Conservation (phyloP, 345 rosid genomes). For the Capsella bursapastoris region DNA sequence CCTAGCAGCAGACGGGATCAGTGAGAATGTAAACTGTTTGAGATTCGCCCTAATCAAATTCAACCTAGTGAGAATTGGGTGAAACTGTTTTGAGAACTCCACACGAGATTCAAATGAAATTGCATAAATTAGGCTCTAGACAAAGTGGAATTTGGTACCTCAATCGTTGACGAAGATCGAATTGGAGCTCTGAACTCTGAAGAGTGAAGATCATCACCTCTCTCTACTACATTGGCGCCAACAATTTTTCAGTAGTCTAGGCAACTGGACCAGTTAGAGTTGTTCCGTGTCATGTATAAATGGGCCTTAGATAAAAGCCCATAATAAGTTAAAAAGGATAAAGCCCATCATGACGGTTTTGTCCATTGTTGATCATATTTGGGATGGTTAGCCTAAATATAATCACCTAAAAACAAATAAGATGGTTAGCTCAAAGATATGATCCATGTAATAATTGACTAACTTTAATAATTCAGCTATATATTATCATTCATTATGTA, state of each 20-base stretch:
- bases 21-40: neutral
- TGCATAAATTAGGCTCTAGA: neutral
- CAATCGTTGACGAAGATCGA: conserved; percentile 4
- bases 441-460: conserved; percentile 22
- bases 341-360: conserved; percentile 17
- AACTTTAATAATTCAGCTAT: conserved; percentile 22
- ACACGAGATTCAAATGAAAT: neutral
- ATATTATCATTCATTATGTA: conserved; percentile 7
- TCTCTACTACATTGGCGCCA: conserved; percentile 20
- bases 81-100: neutral
- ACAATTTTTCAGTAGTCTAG: neutral
- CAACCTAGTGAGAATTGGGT: neutral
- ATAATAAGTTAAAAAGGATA: neutral
- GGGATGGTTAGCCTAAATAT: neutral
- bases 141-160: neutral
- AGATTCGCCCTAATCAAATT: conserved; percentile 6
- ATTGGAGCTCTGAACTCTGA: neutral
- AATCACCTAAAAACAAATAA: neutral
- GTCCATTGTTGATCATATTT: neutral
- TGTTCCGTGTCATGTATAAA: neutral
- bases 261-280: neutral
- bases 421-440: conserved; percentile 8
- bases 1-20: neutral
- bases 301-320: conserved; percentile 1
- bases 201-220: neutral